Evolutionary conservation across 352 stramenopile species (phyloP).

Genomic region (Phytophthora litchii): DNA sequence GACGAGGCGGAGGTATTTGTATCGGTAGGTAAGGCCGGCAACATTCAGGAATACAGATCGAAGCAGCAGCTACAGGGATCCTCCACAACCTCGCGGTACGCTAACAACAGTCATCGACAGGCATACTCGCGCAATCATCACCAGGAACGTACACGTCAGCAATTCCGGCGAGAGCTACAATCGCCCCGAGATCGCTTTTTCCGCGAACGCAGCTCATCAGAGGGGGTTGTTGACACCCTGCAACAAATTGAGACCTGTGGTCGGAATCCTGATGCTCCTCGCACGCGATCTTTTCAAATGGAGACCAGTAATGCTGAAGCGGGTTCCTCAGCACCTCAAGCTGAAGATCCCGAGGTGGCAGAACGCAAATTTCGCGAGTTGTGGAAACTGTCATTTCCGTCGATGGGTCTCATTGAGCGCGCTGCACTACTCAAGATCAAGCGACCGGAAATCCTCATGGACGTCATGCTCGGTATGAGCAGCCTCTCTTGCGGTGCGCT

Average conservation of each 20-base stretch:
- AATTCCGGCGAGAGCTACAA: slow-evolving; percentile 31
- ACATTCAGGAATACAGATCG: slow-evolving; percentile 61
- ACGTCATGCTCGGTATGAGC: slow-evolving; percentile 85
- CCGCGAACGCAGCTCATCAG: slow-evolving; percentile 61
- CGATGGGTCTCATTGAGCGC: slow-evolving; percentile 69
- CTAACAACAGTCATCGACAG: slow-evolving; percentile 27
- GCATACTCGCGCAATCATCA: slow-evolving; percentile 25
- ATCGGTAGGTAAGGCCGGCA: slow-evolving; percentile 78
- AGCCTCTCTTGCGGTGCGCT: slow-evolving; percentile 68
- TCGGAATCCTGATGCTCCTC: slow-evolving; percentile 35
- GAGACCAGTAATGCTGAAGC: slow-evolving; percentile 40
- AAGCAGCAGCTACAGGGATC: slow-evolving; percentile 33
- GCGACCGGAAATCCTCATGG: slow-evolving; percentile 67
- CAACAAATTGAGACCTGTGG: slow-evolving; percentile 36
- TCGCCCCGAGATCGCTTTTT: slow-evolving; percentile 46
- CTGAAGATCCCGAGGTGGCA: slow-evolving; percentile 36
- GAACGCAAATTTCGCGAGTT: slow-evolving; percentile 71
- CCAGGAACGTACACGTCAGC: slow-evolving; percentile 37
- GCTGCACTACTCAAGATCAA: slow-evolving; percentile 65
- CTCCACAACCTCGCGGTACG: slow-evolving; percentile 12
- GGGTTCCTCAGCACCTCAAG: slow-evolving; percentile 5
- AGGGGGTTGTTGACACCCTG: slow-evolving; percentile 52
- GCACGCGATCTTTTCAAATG: slow-evolving; percentile 60
- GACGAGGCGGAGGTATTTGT: slow-evolving; percentile 77
- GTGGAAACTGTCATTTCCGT: slow-evolving; percentile 80